Evolutionary conservation across 176 grass and related monocot genomes (phyloP).

Genomic region (Aegilops speltoides): DNA sequence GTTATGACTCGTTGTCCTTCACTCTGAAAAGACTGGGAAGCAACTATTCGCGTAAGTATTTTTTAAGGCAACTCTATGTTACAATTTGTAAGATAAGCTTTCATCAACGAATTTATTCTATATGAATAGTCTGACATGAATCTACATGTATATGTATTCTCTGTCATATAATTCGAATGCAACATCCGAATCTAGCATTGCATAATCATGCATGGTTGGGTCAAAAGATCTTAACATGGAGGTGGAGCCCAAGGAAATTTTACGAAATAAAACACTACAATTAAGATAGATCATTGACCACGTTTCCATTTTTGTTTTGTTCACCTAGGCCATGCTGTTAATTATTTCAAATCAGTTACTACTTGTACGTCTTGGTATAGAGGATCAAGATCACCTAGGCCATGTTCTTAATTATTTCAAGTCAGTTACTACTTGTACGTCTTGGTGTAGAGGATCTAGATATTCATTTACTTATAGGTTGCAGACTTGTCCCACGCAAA

Average conservation of each 20-base stretch:
- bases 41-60: slow-evolving; percentile 44
- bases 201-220: not conserved
- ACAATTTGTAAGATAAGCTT: not conserved
- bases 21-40: slow-evolving; percentile 27
- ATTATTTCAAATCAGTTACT: not conserved
- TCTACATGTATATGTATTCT: not conserved
- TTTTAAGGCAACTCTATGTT: not conserved
- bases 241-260: not conserved
- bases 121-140: not conserved
- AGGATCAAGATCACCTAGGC: not conserved
- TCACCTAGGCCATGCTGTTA: not conserved
- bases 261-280: not conserved
- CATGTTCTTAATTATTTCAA: not conserved
- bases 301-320: not conserved
- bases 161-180: not conserved
- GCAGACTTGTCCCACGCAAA: not conserved
- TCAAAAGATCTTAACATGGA: not conserved
- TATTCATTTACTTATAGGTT: not conserved
- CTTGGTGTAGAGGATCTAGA: not conserved
- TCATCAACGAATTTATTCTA: not conserved
- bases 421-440: not conserved
- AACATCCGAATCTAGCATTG: not conserved
- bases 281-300: not conserved
- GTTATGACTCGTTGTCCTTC: slow-evolving; percentile 27
- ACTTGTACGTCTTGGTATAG: not conserved